Conservation (phyloP, 2,329 filamentous ascomycete species). For the Sarocladiaceae sp. region DNA sequence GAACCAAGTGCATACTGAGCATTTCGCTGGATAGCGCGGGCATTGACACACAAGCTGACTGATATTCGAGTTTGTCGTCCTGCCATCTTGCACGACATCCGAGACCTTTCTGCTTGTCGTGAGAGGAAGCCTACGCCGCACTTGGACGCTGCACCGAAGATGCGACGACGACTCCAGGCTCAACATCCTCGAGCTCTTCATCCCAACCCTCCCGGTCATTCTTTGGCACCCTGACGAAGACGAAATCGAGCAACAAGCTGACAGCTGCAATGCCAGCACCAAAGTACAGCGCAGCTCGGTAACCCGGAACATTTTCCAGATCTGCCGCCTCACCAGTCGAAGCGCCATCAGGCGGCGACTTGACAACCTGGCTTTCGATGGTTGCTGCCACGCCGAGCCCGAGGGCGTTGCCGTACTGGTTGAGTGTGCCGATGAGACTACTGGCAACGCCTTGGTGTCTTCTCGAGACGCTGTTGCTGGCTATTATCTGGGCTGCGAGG, state of each 20-base stretch:
- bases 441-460: conserved; percentile 45
- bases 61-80: neutral
- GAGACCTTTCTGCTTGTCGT: neutral
- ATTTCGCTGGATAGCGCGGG: no score
- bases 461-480: conserved; percentile 41
- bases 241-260: conserved; percentile 26
- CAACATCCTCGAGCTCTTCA: conserved; percentile 7
- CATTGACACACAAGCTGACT: no score
- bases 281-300: conserved; percentile 35
- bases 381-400: conserved; percentile 27
- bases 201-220: conserved; percentile 30
- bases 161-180: neutral
- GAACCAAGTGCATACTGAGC: no score
- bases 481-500: conserved; percentile 45
- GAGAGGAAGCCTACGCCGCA: neutral
- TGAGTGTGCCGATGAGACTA: conserved; percentile 36
- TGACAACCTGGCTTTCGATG: conserved; percentile 22
- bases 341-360: neutral
- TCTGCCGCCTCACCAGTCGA: conserved; percentile 5
- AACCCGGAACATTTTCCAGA: conserved; percentile 22
- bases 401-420: conserved; percentile 24
- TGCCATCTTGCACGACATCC: neutral
- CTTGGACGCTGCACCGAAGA: neutral
- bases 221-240: conserved; percentile 33
- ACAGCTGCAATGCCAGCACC: conserved; percentile 27